A percentile compares a stretch with the other conserved stretches of the same genome.
phyloP scores from a whole-genome alignment of 768 basidiomycete genomes.

The Mrakia gelida region DNA sequence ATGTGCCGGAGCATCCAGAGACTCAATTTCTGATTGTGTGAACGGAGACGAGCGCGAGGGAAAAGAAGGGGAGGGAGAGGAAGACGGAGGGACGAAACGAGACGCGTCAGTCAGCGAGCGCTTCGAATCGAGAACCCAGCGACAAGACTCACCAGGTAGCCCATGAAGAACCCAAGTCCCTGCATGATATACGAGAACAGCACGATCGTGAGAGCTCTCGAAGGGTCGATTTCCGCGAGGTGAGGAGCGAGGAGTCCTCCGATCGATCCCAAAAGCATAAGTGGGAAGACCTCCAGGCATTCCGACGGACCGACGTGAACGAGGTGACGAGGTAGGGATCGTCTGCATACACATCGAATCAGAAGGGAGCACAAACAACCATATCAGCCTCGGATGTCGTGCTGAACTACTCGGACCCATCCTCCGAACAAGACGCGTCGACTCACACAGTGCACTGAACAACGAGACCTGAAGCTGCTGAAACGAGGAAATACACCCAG shows the following conservation, averaged over 20 bases:
- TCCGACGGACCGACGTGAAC: constrained; percentile 26
- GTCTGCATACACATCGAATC: not conserved
- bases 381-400: too few relatives aligned
- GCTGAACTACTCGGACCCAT: too few relatives aligned
- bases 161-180: constrained; percentile 33
- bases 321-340: constrained; percentile 20
- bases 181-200: constrained; percentile 24
- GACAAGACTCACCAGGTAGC: constrained; percentile 5
- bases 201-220: constrained; percentile 23
- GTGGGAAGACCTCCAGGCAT: constrained; percentile 32
- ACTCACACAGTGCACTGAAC: constrained; percentile 32
- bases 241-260: constrained; percentile 29
- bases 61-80: not conserved
- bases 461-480: constrained; percentile 7
- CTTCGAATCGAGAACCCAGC: not conserved
- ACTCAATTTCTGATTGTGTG: constrained; percentile 2
- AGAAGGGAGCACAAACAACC: not conserved
- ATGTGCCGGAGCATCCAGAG: constrained; percentile 32
- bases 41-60: not conserved
- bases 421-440: too few relatives aligned
- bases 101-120: not conserved
- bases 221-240: constrained; percentile 12
- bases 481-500: constrained; percentile 31
- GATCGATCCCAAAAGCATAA: constrained; percentile 32
- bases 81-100: not conserved